Base-by-base conservation (phyloP, 75 land plant genomes). In the Selaginella moellendorffii region DNA sequence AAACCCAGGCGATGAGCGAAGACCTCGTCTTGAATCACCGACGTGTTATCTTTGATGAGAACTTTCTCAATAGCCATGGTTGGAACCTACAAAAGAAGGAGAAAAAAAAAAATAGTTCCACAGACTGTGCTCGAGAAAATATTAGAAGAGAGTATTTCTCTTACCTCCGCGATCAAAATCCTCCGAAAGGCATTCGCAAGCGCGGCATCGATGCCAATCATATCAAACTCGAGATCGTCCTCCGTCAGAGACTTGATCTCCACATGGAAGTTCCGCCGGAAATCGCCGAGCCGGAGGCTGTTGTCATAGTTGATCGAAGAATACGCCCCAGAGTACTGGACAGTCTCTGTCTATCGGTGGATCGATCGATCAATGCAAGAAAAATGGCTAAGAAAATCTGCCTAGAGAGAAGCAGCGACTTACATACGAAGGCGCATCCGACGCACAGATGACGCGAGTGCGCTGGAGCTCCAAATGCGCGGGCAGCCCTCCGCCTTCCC, bases 61-160 rank as follows among this genome's bases (percentile, higher is more conserved):
- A 92, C 87, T 71, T 83, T 92, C 72, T 92, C 98, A 71, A 88
- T 83, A 21, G 98, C 97, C 96, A 92, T 89, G 22, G 90, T 92
- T 0, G 98, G 98, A 63, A 88, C 77, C 98, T 92, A 60, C 59
- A 74, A 21, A 29, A 17, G 30, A 30, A 63, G 17, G 17, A 60
- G 52, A 10, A 52, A 24, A 24, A 63, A 65, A 14, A 2, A 17
- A 65, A 5, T 36, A 36, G 14, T 36, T 36, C 5, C 46, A 36
- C 14, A 36, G 46, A 36, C n/a, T n/a, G n/a, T n/a, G n/a, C n/a
- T n/a, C n/a, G n/a, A n/a, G n/a, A 36, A 36, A 5, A 36, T 36
- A 36, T 5, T 36, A n/a, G n/a, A n/a, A n/a, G n/a, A n/a, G n/a
- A 25, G 26, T 61, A 61, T 12, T 18, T 20, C 24, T 0, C 27